Base-by-base conservation (phyloP, 805 yeast species). In the Saturnispora besseyi region DNA sequence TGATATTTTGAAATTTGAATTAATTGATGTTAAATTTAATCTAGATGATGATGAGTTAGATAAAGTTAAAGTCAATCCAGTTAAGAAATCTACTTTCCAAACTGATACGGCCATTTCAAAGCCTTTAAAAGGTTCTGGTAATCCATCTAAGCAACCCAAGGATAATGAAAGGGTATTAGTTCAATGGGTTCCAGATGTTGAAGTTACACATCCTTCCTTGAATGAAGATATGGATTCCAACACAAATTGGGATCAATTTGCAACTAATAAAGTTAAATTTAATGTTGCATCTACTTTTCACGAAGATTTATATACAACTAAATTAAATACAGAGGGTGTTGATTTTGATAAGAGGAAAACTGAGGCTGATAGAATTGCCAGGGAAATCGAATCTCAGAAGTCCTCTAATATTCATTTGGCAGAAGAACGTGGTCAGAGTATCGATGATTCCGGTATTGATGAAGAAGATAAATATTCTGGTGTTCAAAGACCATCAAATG, bases 381-480 rank as follows among this genome's bases (percentile, higher is more conserved):
- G 71, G 44, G 98, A 93, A 62, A 91, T 91, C 58, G 93, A 86
- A 65, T 67, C 75, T 37, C 84, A 79, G 57, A 72, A 76, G 6
- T 63, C 72, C 47, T 75, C 82, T 24, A 89, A 87, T 61, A 69
- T 78, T 29, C 98, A 93, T 63, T 55, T 90, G 26, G 91, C 95
- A 54, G 99, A 91, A 64, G 99, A 91, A 66, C 80, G 99, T 64
- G 96, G 96, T 26, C 54, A 80, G 13, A 60, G 64, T 15, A 76
- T 84, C 36, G 96, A 87, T 62, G 96, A 87, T 61, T 78, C 85
- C 52, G 96, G 95, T 15, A 57, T 87, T 57, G 98, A 93, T 66
- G 99, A 93, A 69, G 99, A 93, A 66, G 96, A 90, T 65, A 86
- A 86, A 66, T 93, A 90, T 62, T 88, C 96, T 4, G 97, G 97